Percentiles rank a stretch among this genome's conserved stretches.
phyloP scores from a whole-genome alignment of 352 stramenopile genomes.

The Phytopythium ostracodes region DNA sequence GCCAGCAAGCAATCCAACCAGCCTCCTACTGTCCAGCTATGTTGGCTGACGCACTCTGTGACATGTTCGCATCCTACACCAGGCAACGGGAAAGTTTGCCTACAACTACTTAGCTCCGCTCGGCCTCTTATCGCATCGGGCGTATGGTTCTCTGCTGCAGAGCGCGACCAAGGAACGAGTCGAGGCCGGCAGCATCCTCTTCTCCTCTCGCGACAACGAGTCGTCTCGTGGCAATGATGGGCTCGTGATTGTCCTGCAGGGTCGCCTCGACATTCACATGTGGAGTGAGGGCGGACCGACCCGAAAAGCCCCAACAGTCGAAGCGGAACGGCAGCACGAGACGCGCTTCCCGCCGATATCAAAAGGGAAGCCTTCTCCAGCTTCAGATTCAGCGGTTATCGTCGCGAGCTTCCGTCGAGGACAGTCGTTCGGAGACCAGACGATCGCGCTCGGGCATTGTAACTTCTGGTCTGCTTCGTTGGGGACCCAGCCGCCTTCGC shows the following conservation, averaged over 20 bases:
- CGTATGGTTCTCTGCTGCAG: neutral
- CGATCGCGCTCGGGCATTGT: constrained; percentile 36
- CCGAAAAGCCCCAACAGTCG: neutral
- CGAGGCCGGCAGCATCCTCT: neutral
- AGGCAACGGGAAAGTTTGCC: neutral
- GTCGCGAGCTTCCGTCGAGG: constrained; percentile 25
- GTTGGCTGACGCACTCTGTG: neutral
- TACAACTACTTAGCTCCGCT: constrained; percentile 1
- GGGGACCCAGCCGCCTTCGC: constrained; percentile 5
- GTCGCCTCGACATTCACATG: constrained; percentile 4
- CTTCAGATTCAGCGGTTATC: constrained; percentile 13
- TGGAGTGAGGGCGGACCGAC: neutral
- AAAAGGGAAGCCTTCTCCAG: neutral
- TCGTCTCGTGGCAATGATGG: neutral
- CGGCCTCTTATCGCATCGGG: neutral
- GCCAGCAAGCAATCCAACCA: neutral
- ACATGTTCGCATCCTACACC: neutral
- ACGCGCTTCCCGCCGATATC: neutral
- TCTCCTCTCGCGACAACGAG: constrained; percentile 3
- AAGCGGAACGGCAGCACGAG: neutral
- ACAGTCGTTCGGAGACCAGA: constrained; percentile 54
- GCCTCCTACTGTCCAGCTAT: neutral
- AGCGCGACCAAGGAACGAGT: neutral
- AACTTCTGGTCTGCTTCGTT: constrained; percentile 15
- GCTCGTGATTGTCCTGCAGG: neutral